Base-by-base conservation (phyloP, 2,329 filamentous ascomycete genomes). In the Coleophoma cylindrospora region DNA sequence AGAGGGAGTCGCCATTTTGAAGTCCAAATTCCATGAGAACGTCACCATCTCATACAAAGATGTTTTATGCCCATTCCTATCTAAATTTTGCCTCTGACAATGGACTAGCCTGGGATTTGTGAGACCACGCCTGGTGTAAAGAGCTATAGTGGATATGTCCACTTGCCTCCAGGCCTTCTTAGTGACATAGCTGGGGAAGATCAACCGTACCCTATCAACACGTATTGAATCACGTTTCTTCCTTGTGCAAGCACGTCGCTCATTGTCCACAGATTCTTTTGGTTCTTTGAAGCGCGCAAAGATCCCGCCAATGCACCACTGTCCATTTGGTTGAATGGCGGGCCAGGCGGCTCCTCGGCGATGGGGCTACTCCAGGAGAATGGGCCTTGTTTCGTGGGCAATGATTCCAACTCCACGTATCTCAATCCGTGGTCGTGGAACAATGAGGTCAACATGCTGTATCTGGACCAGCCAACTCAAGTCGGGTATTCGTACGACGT, bases 281-380 rank as follows among this genome's bases (percentile, higher is more conserved):
- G 69, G 68, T 72, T 70, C 49, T 66, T 72, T 52, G 68, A 71
- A 50, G 60, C 69, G 6, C 63, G 71, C 15, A 67, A 69, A 33
- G 67, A 72, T 54, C 72, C 79, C 2, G 56, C 63, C 64, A 76
- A 48, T 66, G 69, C 50, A 65, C 74, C 71, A 5, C 57, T 82
- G 36, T 74, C 79, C 3, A 76, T 85, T 56, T 86, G 78, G 77
- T 72, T 86, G 53, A 83, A 83, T 60, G 82, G 83, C 41, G 83
- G 83, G 0, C 82, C 83, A 0, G 83, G 83, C 2, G 73, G 72
- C 43, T 81, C 77, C 56, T 83, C 79, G 50, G 72, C 85, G 68
- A 72, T 78, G 48, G 80, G 79, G 19, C 70, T 84, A 59, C 83
- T 84, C 56, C 67, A 70, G 12, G 80, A 81, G 56, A 70, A 74